Conservation (phyloP, 2,329 filamentous ascomycete species). For the Talaromyces sp. region DNA sequence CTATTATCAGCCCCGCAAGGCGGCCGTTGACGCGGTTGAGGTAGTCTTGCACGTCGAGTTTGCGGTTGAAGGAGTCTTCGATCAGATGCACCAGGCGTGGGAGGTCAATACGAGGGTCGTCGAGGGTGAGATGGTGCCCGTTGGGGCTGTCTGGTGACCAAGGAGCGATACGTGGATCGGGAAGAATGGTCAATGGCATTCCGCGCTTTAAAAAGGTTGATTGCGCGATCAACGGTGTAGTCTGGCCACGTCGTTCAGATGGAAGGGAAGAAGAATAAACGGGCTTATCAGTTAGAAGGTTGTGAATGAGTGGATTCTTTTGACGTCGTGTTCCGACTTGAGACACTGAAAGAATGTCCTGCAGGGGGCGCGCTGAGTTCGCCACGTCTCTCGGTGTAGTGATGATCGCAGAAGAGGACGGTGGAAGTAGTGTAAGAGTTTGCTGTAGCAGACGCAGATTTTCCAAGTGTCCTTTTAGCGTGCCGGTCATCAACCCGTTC, state of each 20-base stretch:
- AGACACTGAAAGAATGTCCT: conserved; percentile 31
- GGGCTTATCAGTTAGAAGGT: conserved; percentile 91
- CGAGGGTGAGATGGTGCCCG: conserved; percentile 60
- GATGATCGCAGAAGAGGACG: conserved; percentile 79
- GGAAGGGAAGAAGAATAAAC: conserved; percentile 88
- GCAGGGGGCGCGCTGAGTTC: conserved; percentile 42
- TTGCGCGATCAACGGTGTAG: conserved; percentile 41
- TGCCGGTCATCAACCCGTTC: conserved; percentile 16
- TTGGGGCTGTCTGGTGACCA: conserved; percentile 64
- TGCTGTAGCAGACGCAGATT: conserved; percentile 70
- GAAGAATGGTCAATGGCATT: conserved; percentile 80
- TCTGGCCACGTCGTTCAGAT: conserved; percentile 51
- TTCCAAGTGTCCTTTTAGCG: conserved; percentile 50
- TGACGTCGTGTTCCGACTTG: conserved; percentile 55
- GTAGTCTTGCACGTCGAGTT: conserved; percentile 78
- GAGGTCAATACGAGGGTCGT: conserved; percentile 77
- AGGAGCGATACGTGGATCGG: conserved; percentile 58
- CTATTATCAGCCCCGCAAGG: conserved; percentile 87
- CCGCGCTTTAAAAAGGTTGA: conserved; percentile 87
- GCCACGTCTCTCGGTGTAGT: conserved; percentile 83
- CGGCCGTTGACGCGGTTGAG: conserved; percentile 71
- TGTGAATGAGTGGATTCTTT: conserved; percentile 87
- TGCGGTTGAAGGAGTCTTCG: conserved; percentile 84
- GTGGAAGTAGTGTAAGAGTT: conserved; percentile 69
- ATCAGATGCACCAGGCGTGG: conserved; percentile 79